Evolutionary conservation across 2,329 filamentous ascomycete genomes (phyloP).

Genomic region (Ophiosphaerella korrae): DNA sequence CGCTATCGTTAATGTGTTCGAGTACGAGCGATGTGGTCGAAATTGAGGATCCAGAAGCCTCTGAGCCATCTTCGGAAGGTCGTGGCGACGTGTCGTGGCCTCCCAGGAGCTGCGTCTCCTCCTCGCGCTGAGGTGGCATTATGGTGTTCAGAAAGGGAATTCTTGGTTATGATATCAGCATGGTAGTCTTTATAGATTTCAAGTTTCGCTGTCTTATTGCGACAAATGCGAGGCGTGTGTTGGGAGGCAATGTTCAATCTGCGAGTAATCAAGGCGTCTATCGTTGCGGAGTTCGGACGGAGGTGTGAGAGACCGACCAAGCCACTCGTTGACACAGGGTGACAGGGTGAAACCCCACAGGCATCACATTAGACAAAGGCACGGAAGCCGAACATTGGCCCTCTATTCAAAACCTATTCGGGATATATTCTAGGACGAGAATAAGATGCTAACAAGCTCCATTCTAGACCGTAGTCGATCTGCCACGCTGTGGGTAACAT

Average conservation of each 20-base stretch:
- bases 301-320: conserved; percentile 37
- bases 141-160: conserved; percentile 10
- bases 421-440: conserved; percentile 12
- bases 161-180: conserved; percentile 15
- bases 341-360: conserved; percentile 16
- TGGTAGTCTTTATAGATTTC: conserved; percentile 9
- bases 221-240: conserved; percentile 1
- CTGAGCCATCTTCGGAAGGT: conserved; percentile 42
- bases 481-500: neutral
- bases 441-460: conserved; percentile 10
- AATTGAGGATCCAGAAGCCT: conserved; percentile 72
- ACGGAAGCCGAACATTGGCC: conserved; percentile 7
- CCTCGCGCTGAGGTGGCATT: conserved; percentile 47
- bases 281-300: conserved; percentile 34
- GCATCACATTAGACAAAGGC: conserved; percentile 28
- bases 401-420: conserved; percentile 35
- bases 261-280: conserved; percentile 12
- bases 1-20: conserved; percentile 71
- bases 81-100: conserved; percentile 37
- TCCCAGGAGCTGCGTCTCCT: conserved; percentile 54
- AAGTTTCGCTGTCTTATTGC: neutral
- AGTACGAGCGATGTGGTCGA: conserved; percentile 84
- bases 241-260: conserved; percentile 3
- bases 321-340: conserved; percentile 30
- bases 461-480: neutral